These are phyloP conservation scores for Podosphaera aphanis DNA, from an alignment of 2,329 filamentous ascomycete species.

Conservation along the genomic window DNA sequence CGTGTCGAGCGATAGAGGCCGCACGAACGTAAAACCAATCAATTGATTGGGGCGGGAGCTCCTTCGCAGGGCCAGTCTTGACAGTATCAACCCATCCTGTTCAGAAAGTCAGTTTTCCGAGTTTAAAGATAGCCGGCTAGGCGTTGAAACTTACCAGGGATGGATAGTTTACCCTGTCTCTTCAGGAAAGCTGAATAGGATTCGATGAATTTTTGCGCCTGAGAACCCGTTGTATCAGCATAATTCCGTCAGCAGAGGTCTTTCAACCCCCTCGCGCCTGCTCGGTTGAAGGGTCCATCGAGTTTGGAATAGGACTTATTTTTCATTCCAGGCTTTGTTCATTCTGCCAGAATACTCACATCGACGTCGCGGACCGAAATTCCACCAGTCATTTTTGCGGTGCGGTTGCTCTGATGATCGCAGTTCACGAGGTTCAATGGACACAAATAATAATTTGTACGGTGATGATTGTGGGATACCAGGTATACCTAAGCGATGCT, in stretches of 20 bases:
- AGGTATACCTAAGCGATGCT: no score
- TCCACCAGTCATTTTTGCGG: slow-evolving; percentile 57
- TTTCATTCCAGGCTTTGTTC: slow-evolving; percentile 3
- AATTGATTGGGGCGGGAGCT: slow-evolving; percentile 91
- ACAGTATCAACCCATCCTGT: slow-evolving; percentile 97
- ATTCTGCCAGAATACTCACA: slow-evolving; percentile 30
- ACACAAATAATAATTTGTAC: no score
- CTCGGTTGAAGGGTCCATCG: slow-evolving; percentile 21
- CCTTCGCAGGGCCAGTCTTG: slow-evolving; percentile 91
- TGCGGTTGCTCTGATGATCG: slow-evolving; percentile 12
- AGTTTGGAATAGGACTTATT: slow-evolving; percentile 7
- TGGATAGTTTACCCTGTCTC: slow-evolving; percentile 79
- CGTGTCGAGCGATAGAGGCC: slow-evolving; percentile 84
- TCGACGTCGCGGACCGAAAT: slow-evolving; percentile 69
- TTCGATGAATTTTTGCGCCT: slow-evolving; percentile 76
- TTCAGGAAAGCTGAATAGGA: slow-evolving; percentile 78
- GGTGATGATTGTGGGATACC: no score
- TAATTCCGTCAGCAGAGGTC: slow-evolving; percentile 51
- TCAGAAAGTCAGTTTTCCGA: slow-evolving; percentile 20
- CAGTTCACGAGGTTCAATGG: no score
- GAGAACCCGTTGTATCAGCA: slow-evolving; percentile 32
- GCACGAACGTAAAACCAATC: slow-evolving; percentile 93
- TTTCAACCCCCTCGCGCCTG: slow-evolving; percentile 51
- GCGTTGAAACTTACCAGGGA: slow-evolving; percentile 37
- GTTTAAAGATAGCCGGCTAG: no score